Evolutionary conservation across 1,284 basidiomycete species (phyloP), one percentile per base, ranked within the genome.

Genomic region (Exobasidium cylindrosporum): DNA sequence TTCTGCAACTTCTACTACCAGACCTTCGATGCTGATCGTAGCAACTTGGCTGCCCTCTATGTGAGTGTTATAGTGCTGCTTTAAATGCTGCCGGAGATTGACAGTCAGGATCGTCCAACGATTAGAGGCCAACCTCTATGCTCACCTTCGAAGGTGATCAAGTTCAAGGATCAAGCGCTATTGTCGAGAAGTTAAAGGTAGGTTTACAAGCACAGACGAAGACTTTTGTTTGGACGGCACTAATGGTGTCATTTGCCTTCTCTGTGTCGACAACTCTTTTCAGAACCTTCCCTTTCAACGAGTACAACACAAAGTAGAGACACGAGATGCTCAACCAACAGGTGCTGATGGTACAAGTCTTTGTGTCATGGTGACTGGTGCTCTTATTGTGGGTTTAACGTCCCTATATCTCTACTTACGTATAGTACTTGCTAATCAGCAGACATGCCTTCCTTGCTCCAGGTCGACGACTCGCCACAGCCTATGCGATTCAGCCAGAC

Each of bases 281-380:
- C 68, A 97, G 92, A 74, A 75, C 56, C 84, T 97, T 44, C 90
- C 92, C 3, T 96, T 97, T 83, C 46, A 81, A 57, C 88, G 87
- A 73, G 92, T 97, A 46, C 82, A 83, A 69, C 95, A 97, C 85
- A 87, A 87, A 65, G 85, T 97, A 72, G 84, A 86, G 26, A 97
- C 92, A 4, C 83, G 88, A 61, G 94, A 97, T 80, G 90, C 88
- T 13, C 95, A 97, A 81, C 94, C 94, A 4, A 90, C 92, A 1
- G 86, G 86, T 4, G 47, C 47, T 50, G 78, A 82, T 21, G 80
- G 85, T 13, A 84, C 87, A 6, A 87, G 86, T 67, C 81, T 97
- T 66, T 83, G 96, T 61, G 91, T 97, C 61, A 87, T 88, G 76
- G 91, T 97, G 43, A 97, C 92, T 28, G 95, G 95, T 10, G 82